phyloP scores from a whole-genome alignment of 805 yeast genomes.

The Wickerhamomyces tratensis region DNA sequence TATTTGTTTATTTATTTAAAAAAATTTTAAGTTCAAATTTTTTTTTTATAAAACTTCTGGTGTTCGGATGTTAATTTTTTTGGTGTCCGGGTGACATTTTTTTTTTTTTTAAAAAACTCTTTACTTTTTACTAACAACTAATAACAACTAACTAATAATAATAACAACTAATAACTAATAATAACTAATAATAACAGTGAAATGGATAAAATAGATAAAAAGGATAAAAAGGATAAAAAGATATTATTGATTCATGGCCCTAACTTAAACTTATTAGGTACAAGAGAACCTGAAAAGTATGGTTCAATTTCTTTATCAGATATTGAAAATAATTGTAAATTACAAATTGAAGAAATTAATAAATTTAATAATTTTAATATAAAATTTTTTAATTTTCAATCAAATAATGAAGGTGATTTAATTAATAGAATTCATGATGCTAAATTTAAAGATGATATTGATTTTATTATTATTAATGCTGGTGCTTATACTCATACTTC shows the following conservation, averaged over 20 bases:
- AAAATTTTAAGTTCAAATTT: too few relatives aligned
- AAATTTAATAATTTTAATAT: conserved; percentile 18
- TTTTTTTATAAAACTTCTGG: too few relatives aligned
- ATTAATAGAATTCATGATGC: conserved; percentile 40
- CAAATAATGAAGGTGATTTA: conserved; percentile 36
- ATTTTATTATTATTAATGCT: conserved; percentile 39
- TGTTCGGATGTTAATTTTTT: too few relatives aligned
- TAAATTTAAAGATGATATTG: conserved; percentile 18
- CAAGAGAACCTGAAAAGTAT: conserved; percentile 40
- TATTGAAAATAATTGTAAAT: conserved; percentile 28
- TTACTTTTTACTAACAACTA: too few relatives aligned
- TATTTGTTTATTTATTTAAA: too few relatives aligned
- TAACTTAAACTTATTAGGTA: conserved; percentile 37
- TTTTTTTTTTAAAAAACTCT: too few relatives aligned
- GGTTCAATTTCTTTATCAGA: conserved; percentile 36
- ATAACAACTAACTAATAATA: too few relatives aligned
- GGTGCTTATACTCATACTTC: conserved; percentile 46
- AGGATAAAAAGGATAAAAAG: conserved; percentile 1
- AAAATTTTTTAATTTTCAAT: conserved; percentile 24
- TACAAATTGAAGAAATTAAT: conserved; percentile 12
- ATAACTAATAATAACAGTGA: too few relatives aligned
- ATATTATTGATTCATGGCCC: conserved; percentile 41
- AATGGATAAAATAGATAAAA: too few relatives aligned
- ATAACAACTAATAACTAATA: too few relatives aligned
- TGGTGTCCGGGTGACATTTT: too few relatives aligned